phyloP scores from a whole-genome alignment of 1,139 yeast species.

The Taphrina sp. region DNA sequence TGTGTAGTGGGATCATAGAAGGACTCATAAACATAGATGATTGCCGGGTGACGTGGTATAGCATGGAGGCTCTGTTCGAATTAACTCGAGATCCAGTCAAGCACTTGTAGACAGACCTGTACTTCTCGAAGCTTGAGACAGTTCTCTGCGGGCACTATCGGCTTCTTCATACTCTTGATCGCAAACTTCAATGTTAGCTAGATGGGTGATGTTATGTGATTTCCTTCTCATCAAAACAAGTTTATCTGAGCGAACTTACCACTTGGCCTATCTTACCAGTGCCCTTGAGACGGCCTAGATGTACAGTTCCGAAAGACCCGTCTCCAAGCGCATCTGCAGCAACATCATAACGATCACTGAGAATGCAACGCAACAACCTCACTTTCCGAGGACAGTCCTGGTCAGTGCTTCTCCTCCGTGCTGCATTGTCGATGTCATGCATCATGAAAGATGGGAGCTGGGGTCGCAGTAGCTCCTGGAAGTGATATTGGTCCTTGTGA shows the following conservation, averaged over 20 bases:
- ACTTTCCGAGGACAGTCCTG: too few relatives aligned
- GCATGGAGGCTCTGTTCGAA: constrained; percentile 48
- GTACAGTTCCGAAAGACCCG: constrained; percentile 39
- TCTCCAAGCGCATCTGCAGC: constrained; percentile 36
- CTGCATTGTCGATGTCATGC: too few relatives aligned
- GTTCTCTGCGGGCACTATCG: constrained; percentile 53
- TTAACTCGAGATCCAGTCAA: too few relatives aligned
- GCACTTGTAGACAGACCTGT: constrained; percentile 54
- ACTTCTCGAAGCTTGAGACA: constrained; percentile 71
- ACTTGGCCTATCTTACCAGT: constrained; percentile 4
- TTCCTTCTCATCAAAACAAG: too few relatives aligned
- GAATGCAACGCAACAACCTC: constrained; percentile 36
- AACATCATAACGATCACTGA: constrained; percentile 27
- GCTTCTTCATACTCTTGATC: constrained; percentile 71
- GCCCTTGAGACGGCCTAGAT: constrained; percentile 34
- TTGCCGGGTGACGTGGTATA: constrained; percentile 67
- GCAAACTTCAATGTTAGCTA: constrained; percentile 73
- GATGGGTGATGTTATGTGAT: too few relatives aligned
- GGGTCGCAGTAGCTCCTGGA: too few relatives aligned
- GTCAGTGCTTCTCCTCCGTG: too few relatives aligned
- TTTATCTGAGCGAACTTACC: too few relatives aligned
- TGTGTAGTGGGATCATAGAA: constrained; percentile 62
- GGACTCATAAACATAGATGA: constrained; percentile 73
- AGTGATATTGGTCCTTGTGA: too few relatives aligned
- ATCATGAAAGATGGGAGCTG: too few relatives aligned